Evolutionary conservation across 306 rosid species (phyloP), one percentile per base, ranked within the genome.

Genomic region (Glycyrrhiza uralensis): DNA sequence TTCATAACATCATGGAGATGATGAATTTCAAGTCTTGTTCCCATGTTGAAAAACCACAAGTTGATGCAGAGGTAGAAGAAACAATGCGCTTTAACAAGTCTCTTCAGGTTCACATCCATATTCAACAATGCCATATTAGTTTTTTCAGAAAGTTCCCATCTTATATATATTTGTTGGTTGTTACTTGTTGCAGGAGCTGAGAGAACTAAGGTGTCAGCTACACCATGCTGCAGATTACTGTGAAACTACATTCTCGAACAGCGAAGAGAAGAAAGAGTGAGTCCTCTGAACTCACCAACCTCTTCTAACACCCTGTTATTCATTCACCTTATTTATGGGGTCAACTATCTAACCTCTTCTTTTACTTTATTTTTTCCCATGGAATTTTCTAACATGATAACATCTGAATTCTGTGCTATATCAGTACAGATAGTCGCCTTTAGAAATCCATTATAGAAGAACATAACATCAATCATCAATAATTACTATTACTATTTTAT

Each of bases 201-300:
- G 73, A 68, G 90, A 71, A 57, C 78, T 92, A 72, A 81, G 90
- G 69, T 74, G 87, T 56, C 94, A 92, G 80, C 94, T 92, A 78
- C 92, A 83, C 72, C 42, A 80, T 42, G 96, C 94, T 49, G 98
- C 98, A 24, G 94, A 92, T 66, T 74, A 85, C 81, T 85, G 89
- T 30, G 98, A 92, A 83, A 71, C 88, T 24, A 76, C 85, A 0
- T 89, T 87, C 90, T 69, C 78, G 74, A 78, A 81, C 35, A 56
- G 86, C 77, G 30, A 83, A 82, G 86, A 81, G 71, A 92, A 79
- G 74, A 87, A 20, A 52, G 74, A 20, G 98, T 92, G 69, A 86
- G 94, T 84, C 56, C 58, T 67, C 74, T 56, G 18, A 63, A 63
- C 30, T 15, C 62, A 23, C 26, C 41, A 61, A 5, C n/a, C n/a